Evolutionary conservation across 805 yeast species (phyloP).

Genomic region (Ogataea corticis): DNA sequence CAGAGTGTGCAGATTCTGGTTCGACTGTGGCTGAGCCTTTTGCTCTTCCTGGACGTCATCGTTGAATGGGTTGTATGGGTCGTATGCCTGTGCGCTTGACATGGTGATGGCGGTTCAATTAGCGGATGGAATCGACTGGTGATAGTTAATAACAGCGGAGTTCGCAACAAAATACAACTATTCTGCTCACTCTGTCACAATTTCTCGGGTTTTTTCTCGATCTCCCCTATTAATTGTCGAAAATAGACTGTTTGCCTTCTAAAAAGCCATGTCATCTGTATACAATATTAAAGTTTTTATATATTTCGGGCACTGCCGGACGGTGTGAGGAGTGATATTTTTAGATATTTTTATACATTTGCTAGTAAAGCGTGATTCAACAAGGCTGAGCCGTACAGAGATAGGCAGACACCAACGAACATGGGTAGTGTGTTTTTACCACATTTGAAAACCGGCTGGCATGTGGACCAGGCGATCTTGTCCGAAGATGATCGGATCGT

Average conservation of each 20-base stretch:
- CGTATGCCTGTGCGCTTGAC: constrained; percentile 37
- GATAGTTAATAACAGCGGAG: too few relatives aligned
- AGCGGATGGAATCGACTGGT: too few relatives aligned
- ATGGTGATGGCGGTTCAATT: constrained; percentile 8
- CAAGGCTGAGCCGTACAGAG: background rate
- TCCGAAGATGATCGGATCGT: constrained; percentile 89
- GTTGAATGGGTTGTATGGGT: constrained; percentile 36
- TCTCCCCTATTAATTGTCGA: background rate
- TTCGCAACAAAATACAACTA: too few relatives aligned
- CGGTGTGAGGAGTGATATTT: constrained; percentile 1
- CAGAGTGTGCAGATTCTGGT: constrained; percentile 30
- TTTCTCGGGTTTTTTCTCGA: too few relatives aligned
- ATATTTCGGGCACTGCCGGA: constrained; percentile 3
- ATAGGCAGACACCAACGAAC: background rate
- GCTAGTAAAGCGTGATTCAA: background rate
- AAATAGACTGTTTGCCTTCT: background rate
- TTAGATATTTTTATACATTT: background rate
- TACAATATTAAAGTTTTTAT: background rate
- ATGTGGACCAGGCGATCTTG: constrained; percentile 94
- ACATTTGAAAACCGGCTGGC: constrained; percentile 87
- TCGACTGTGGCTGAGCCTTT: constrained; percentile 17
- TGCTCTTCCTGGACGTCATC: constrained; percentile 33
- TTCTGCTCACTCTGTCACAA: too few relatives aligned
- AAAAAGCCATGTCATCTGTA: constrained; percentile 6
- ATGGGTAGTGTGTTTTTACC: constrained; percentile 87